Evolutionary conservation across 768 basidiomycete species (phyloP), one percentile per base, ranked within the genome.

Genomic region (Psilocybe tampanensis): DNA sequence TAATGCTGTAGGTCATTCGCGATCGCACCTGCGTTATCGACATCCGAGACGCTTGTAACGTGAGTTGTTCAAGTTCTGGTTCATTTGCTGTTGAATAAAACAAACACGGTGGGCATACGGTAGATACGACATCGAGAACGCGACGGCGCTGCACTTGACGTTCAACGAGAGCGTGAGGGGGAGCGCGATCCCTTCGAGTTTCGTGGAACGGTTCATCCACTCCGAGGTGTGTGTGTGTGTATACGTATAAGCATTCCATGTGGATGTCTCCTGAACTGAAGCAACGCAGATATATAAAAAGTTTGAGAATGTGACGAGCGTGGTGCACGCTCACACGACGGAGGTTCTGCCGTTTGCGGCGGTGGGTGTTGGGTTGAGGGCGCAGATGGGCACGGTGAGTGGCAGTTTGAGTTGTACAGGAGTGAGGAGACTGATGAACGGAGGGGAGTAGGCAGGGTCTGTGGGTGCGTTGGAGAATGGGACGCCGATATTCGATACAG

Each of bases 351-450:
- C 64, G 12, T 65, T 65, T 48, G 59, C 49, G 5, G 62, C 55
- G 12, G 58, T 60, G 13, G 58, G 50, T 18, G 54, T 63, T 9
- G 61, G 61, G 32, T 42, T 65, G n/a, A 63, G 47, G 41, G 61
- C 64, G 43, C 64, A 65, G 34, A 65, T 65, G 60, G 60, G 62
- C 34, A 63, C 64, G 7, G 64, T 64, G 43, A 17, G 64, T 54
- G 8, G 15, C n/a, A 43, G 18, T 26, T 47, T 7, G 41, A 29
- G n/a, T n/a, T 13, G 7, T 47, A 42, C 15, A 13, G n/a, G 12
- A 8, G 36, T 13, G 7, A n/a, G 12, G 13, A n/a, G 12, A 15
- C 3, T 39, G 26, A 9, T 44, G 22, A 41, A 29, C 8, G 23
- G n/a, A 47, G 19, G 22, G 17, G 18, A 41, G 19, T 26, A 60